A percentile compares a stretch with the other conserved stretches of the same genome.
Conservation (phyloP, 805 yeast genomes). For the Schizosaccharomyces osmophilus region DNA sequence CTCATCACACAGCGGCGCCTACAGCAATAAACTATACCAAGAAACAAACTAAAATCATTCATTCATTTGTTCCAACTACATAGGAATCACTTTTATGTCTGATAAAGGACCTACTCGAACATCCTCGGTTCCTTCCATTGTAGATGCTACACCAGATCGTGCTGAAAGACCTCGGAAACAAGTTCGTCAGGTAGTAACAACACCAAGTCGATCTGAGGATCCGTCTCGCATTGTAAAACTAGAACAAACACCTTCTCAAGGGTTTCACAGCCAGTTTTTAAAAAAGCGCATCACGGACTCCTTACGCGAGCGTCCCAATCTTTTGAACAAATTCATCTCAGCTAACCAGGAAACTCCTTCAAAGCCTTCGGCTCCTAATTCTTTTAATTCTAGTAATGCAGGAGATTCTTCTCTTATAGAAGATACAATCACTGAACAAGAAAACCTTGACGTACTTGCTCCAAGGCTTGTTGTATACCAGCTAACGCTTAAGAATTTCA, state of each 20-base stretch:
- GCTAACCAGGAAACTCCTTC: not conserved
- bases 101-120: not conserved
- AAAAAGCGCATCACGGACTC: not conserved
- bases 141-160: not conserved
- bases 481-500: constrained; percentile 60
- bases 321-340: not conserved
- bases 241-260: not conserved
- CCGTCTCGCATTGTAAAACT: not conserved
- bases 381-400: no score
- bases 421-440: not conserved
- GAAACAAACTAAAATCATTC: no score
- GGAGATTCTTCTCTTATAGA: not conserved
- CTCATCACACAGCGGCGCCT: no score
- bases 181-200: not conserved
- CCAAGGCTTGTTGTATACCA: constrained; percentile 51
- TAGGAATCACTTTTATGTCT: not conserved
- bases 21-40: no score
- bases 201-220: not conserved
- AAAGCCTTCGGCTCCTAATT: not conserved
- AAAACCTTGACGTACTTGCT: constrained; percentile 11
- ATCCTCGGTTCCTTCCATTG: not conserved
- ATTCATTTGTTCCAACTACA: no score
- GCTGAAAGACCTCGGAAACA: not conserved
- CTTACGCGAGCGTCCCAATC: not conserved
- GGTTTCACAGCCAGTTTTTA: not conserved